phyloP scores from a whole-genome alignment of 768 basidiomycete species.

The Suillus spraguei region DNA sequence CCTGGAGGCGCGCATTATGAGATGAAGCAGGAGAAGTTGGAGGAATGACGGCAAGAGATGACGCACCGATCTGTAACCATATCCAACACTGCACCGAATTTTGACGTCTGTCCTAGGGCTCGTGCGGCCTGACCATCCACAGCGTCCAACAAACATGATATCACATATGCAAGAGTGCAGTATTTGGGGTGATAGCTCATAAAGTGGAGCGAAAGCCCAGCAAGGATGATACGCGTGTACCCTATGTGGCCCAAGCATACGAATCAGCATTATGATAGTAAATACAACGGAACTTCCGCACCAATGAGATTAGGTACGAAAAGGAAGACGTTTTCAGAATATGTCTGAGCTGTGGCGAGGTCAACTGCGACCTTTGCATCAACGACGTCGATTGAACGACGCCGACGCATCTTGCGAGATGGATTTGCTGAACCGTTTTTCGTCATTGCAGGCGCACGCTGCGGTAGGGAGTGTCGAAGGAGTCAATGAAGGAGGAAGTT shows the following conservation, averaged over 20 bases:
- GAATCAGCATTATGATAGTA: constrained; percentile 4
- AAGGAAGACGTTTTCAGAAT: constrained; percentile 95
- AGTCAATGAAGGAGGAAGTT: not conserved
- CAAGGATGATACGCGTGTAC: constrained; percentile 88
- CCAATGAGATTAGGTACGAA: constrained; percentile 98
- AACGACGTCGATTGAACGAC: constrained; percentile 66
- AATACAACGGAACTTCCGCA: constrained; percentile 34
- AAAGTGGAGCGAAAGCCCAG: constrained; percentile 83
- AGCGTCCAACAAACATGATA: constrained; percentile 94
- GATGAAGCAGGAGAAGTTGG: not conserved
- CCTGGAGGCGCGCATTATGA: constrained; percentile 43
- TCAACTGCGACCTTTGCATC: constrained; percentile 87
- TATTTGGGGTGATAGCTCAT: constrained; percentile 96
- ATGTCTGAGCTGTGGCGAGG: constrained; percentile 82
- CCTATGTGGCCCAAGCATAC: constrained; percentile 45
- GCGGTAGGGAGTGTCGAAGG: not conserved
- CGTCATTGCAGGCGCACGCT: constrained; percentile 1
- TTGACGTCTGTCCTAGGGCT: constrained; percentile 85
- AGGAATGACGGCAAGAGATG: not conserved
- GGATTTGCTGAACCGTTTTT: constrained; percentile 32
- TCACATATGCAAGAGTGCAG: constrained; percentile 84
- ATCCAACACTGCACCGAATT: constrained; percentile 97
- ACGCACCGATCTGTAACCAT: constrained; percentile 98
- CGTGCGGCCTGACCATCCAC: constrained; percentile 94
- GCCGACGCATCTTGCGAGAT: constrained; percentile 40